Base-by-base conservation (phyloP, 768 basidiomycete species). In the Ramaria rubella region DNA sequence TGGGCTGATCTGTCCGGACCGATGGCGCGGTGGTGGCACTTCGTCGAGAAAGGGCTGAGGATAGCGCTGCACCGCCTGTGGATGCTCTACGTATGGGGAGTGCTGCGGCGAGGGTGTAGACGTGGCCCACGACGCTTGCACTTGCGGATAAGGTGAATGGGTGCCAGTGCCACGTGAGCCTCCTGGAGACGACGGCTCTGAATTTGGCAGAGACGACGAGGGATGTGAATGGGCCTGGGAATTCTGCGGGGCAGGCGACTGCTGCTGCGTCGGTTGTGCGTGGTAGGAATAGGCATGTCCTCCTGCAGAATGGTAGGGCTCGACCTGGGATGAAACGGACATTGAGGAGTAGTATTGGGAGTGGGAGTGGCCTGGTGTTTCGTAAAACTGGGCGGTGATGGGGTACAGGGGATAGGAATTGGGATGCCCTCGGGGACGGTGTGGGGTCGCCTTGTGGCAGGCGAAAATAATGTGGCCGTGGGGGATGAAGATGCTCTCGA, bases 401-500 rank as follows among this genome's bases (percentile, higher is more conserved):
- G 34, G 43, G 26, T 54, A 54, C 27, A 54, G 11, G 19, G 52
- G 52, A 34, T 42, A 54, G 8, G 52, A 54, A 23, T 23, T 36
- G 30, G 17, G 19, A 8, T 42, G 54, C 17, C 29, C 36, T 11
- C 57, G 44, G 1, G 26, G 58, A 49, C 57, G 76, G 67, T 72
- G 67, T 59, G 72, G 69, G 61, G 73, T 75, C 62, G 83, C 75
- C 70, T 83, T 82, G 73, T 86, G 84, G 74, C 83, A 86, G 46
- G 84, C 83, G 68, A 87, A 85, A 64, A 86, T 85, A 63, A 87
- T 79, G 81, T 63, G 68, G 86, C 90, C 90, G 81, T 93, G 88
- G 68, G 90, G 90, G 70, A 91, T 90, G 70, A 88, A 92, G 60
- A 92, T 85, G 71, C 87, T 90, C 68, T 91, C 89, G 27, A 91